A percentile compares a stretch with the other conserved stretches of the same genome.
Evolutionary conservation across 2,329 filamentous ascomycete genomes (phyloP).

Genomic region (Orbilia brochopaga): DNA sequence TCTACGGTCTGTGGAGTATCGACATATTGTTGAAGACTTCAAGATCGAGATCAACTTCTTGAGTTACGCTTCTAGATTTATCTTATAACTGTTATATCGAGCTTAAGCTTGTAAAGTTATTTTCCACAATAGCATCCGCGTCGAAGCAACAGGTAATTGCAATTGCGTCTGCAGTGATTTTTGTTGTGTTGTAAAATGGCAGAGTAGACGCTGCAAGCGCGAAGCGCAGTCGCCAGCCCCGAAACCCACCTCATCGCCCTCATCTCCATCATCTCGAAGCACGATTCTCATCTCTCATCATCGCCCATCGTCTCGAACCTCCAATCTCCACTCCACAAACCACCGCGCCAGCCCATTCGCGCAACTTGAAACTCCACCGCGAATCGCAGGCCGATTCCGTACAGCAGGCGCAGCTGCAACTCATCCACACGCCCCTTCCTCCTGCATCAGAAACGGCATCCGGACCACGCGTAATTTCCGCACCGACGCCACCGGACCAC

Average conservation of each 20-base stretch:
- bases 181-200: conserved; percentile 1
- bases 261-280: not conserved
- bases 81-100: too few relatives aligned
- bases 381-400: not conserved
- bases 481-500: not conserved
- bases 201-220: not conserved
- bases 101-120: too few relatives aligned
- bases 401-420: too few relatives aligned
- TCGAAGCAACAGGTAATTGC: too few relatives aligned
- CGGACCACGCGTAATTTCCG: too few relatives aligned
- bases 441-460: too few relatives aligned
- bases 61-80: too few relatives aligned
- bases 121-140: too few relatives aligned
- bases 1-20: too few relatives aligned
- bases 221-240: not conserved
- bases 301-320: not conserved
- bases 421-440: not conserved
- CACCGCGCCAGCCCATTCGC: not conserved
- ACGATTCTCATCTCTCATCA: not conserved
- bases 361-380: not conserved
- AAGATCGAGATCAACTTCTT: too few relatives aligned
- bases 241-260: not conserved
- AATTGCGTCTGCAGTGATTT: too few relatives aligned
- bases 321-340: not conserved
- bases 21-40: too few relatives aligned